Evolutionary conservation across 352 stramenopile species (phyloP).

Genomic region (Phytophthora vignae): DNA sequence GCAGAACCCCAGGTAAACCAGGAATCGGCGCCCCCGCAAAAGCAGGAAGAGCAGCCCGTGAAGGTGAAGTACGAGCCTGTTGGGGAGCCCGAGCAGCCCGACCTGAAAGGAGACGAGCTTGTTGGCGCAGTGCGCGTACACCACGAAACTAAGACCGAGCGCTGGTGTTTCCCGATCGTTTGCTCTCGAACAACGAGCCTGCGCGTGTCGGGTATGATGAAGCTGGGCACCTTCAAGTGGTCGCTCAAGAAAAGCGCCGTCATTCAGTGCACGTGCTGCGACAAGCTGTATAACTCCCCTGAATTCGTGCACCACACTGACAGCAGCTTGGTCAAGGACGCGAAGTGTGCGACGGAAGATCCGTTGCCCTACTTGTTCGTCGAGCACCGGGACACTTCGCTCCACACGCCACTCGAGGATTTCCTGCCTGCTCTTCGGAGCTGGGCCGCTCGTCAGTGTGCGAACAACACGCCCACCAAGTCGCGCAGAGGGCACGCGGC

Average conservation of each 20-base stretch:
- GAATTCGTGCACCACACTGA: conserved; percentile 39
- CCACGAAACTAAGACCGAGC: conserved; percentile 11
- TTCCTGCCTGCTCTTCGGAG: conserved; percentile 24
- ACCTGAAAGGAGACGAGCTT: conserved; percentile 33
- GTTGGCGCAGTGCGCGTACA: conserved; percentile 27
- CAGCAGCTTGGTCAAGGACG: conserved; percentile 25
- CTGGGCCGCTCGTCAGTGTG: conserved; percentile 16
- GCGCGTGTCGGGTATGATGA: conserved; percentile 26
- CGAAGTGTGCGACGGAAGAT: conserved; percentile 25
- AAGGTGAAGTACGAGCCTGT: conserved; percentile 14
- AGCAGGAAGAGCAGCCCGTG: not conserved
- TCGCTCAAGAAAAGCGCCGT: conserved; percentile 8
- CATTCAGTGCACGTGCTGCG: conserved; percentile 34
- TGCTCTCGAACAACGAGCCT: conserved; percentile 33
- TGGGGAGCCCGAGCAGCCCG: conserved; percentile 11
- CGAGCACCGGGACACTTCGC: conserved; percentile 27
- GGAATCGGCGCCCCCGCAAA: not conserved
- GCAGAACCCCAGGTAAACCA: not conserved
- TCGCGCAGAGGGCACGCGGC: not conserved
- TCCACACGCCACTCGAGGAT: conserved; percentile 19
- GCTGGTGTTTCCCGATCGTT: conserved; percentile 34
- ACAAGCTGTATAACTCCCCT: conserved; percentile 10
- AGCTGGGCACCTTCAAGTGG: conserved; percentile 35
- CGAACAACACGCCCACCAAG: conserved; percentile 20
- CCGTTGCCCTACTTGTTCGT: conserved; percentile 38